Conservation (phyloP, 371 early-diverging fungal genomes). For the Cokeromyces recurvatus region DNA sequence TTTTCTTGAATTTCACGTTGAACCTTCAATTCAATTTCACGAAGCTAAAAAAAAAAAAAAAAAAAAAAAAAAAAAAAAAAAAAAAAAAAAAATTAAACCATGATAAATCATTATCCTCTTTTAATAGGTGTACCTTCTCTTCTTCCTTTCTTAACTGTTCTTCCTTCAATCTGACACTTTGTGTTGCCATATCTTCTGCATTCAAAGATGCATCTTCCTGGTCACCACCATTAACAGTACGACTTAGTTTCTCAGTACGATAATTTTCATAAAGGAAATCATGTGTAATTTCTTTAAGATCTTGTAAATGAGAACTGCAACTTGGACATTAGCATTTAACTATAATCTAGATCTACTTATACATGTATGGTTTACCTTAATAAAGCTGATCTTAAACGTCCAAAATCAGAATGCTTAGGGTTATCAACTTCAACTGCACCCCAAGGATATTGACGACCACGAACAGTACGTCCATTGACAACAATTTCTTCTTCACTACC, state of each 20-base stretch:
- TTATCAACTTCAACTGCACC: slow-evolving; percentile 95
- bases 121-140: slow-evolving; percentile 56
- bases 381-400: slow-evolving; percentile 87
- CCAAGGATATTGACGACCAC: slow-evolving; percentile 99
- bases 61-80: slow-evolving; percentile 1
- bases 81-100: neutral
- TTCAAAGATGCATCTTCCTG: slow-evolving; percentile 42
- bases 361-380: slow-evolving; percentile 56
- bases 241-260: slow-evolving; percentile 87
- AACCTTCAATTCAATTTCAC: slow-evolving; percentile 56
- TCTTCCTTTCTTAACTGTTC: slow-evolving; percentile 62
- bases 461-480: slow-evolving; percentile 69
- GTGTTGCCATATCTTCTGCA: slow-evolving; percentile 50
- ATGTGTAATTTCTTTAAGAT: slow-evolving; percentile 86
- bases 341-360: too few relatives aligned
- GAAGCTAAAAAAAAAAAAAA: slow-evolving; percentile 28
- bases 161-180: slow-evolving; percentile 51
- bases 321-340: too few relatives aligned
- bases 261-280: slow-evolving; percentile 87
- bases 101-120: too few relatives aligned
- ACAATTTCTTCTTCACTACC: slow-evolving; percentile 92
- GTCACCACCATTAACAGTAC: slow-evolving; percentile 52
- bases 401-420: slow-evolving; percentile 95
- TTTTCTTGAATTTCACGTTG: slow-evolving; percentile 60
- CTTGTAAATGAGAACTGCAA: slow-evolving; percentile 87